A percentile compares a stretch with the other conserved stretches of the same genome.
Evolutionary conservation across 2,329 filamentous ascomycete genomes (phyloP).

Genomic region (Stagonosporopsis cucurbitacearum): DNA sequence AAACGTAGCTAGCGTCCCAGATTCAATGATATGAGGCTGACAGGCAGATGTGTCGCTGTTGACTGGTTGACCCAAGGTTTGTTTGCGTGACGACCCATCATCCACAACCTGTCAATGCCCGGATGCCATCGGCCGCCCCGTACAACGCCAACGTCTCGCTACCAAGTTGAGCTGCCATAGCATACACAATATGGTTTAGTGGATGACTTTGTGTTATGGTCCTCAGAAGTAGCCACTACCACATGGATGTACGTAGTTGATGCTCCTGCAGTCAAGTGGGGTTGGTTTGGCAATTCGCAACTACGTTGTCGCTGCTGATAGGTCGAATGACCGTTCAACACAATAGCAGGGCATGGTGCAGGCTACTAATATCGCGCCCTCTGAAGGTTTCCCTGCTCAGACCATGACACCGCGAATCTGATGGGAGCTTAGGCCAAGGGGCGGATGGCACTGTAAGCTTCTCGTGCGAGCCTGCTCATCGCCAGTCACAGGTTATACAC

Average conservation of each 20-base stretch:
- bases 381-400: too few relatives aligned
- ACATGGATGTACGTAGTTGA: conserved; percentile 7
- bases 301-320: background rate
- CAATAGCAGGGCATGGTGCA: background rate
- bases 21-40: background rate
- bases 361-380: too few relatives aligned
- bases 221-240: background rate
- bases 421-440: background rate
- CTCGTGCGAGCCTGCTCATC: conserved; percentile 6
- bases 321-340: background rate
- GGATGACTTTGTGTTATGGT: background rate
- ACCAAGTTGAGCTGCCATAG: conserved; percentile 23
- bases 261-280: background rate
- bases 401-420: background rate
- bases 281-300: background rate
- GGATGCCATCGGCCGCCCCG: conserved; percentile 43
- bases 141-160: conserved; percentile 42
- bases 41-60: background rate
- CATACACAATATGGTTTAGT: conserved; percentile 2
- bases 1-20: background rate
- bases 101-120: conserved; percentile 17
- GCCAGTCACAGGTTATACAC: conserved; percentile 24
- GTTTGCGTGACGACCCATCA: conserved; percentile 5
- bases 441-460: background rate
- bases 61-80: conserved; percentile 1